A percentile compares a stretch with the other conserved stretches of the same genome.
phyloP scores from a whole-genome alignment of 768 basidiomycete species.

The Gloeophyllum trabeum region DNA sequence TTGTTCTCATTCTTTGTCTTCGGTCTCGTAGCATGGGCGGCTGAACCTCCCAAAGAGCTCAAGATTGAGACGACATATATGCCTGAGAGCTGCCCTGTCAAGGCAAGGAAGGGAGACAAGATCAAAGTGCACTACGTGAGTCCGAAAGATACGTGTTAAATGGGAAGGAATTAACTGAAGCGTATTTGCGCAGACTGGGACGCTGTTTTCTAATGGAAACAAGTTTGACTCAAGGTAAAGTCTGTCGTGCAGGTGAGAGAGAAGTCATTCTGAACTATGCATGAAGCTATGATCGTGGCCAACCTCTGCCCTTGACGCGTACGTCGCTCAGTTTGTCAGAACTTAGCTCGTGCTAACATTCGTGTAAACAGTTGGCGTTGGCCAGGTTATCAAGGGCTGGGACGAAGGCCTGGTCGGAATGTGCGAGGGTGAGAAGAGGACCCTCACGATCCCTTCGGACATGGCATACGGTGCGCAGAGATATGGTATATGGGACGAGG shows the following conservation, averaged over 20 bases:
- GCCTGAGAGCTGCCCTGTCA: conserved; percentile 45
- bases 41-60: conserved; percentile 41
- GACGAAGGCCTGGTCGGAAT: conserved; percentile 75
- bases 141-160: conserved; percentile 10
- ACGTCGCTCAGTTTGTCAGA: background rate
- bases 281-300: conserved; percentile 55
- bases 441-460: conserved; percentile 70
- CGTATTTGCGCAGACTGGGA: conserved; percentile 53
- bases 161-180: background rate
- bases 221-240: conserved; percentile 88
- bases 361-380: conserved; percentile 46
- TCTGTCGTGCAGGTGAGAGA: too few relatives aligned
- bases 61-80: conserved; percentile 47
- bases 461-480: conserved; percentile 69
- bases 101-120: conserved; percentile 48
- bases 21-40: conserved; percentile 34
- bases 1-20: conserved; percentile 36
- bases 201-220: conserved; percentile 56
- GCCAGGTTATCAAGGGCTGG: conserved; percentile 82
- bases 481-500: background rate
- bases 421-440: conserved; percentile 84
- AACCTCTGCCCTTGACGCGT: conserved; percentile 75
- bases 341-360: background rate
- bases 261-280: background rate
- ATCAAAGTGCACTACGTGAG: conserved; percentile 74